Evolutionary conservation across 2,329 filamentous ascomycete species (phyloP).

Genomic region (Arachnopeziza araneosa): DNA sequence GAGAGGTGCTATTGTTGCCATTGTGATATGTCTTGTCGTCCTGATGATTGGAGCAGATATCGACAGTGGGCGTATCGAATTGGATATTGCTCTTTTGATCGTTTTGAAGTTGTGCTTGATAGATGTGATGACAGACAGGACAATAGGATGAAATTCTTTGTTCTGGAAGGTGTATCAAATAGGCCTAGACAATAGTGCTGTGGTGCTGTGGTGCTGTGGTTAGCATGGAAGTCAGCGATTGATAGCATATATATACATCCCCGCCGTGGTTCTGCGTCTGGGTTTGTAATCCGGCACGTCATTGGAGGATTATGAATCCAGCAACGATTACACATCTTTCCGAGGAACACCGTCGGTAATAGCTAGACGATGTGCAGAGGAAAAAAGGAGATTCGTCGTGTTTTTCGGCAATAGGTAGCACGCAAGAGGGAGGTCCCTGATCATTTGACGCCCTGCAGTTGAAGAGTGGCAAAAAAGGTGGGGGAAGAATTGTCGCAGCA

Average conservation of each 20-base stretch:
- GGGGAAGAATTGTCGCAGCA: too few species aligned
- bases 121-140: not conserved
- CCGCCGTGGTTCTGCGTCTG: not conserved
- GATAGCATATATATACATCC: not conserved
- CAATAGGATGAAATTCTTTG: not conserved
- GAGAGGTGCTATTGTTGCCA: conserved; percentile 35
- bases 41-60: not conserved
- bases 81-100: not conserved
- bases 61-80: not conserved
- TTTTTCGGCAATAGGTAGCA: not conserved
- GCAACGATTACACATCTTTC: conserved; percentile 1
- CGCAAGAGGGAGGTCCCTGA: not conserved
- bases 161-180: not conserved
- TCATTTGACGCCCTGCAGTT: not conserved
- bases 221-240: not conserved
- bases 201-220: not conserved
- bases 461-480: too few species aligned
- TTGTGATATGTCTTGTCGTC: conserved; percentile 23
- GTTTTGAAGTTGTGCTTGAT: not conserved
- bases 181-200: not conserved
- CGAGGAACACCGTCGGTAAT: not conserved
- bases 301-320: conserved; percentile 8
- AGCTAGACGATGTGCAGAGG: not conserved
- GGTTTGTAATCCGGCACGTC: conserved; percentile 4
- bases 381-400: too few species aligned